These are phyloP conservation scores for Solanum hybrid DNA, from an alignment of 305 asterid genomes.

Conservation along the genomic window DNA sequence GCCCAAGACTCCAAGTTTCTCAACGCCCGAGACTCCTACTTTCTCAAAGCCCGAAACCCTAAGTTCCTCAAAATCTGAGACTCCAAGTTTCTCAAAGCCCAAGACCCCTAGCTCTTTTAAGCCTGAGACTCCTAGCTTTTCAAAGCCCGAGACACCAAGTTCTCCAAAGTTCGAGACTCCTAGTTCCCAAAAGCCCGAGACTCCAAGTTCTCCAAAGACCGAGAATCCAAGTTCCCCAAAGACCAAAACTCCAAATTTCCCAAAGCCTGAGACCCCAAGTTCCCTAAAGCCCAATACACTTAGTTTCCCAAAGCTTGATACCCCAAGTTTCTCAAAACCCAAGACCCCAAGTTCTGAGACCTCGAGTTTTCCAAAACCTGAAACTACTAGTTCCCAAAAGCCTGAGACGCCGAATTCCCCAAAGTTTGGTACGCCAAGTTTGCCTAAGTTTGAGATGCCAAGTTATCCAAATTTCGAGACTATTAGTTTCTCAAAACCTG, in stretches of 20 bases:
- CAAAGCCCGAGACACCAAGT: background rate
- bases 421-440: background rate
- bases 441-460: background rate
- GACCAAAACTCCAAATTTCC: background rate
- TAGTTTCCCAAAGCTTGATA: background rate
- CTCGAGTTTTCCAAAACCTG: no score
- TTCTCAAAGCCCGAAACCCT: background rate
- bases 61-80: background rate
- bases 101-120: slow-evolving; percentile 4
- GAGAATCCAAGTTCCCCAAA: background rate
- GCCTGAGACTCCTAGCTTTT: background rate
- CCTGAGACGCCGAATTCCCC: background rate
- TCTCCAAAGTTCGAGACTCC: background rate
- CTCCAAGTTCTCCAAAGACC: background rate
- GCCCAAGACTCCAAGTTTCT: background rate
- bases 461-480: slow-evolving; percentile 2
- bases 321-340: background rate
- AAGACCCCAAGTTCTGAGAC: background rate
- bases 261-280: background rate
- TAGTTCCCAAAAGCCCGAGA: background rate
- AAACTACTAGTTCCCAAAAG: background rate
- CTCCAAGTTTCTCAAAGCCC: slow-evolving; percentile 4
- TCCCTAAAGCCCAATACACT: background rate
- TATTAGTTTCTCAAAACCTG: slow-evolving; percentile 11
- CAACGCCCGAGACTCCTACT: slow-evolving; percentile 4